Evolutionary conservation across 495 filamentous ascomycete species (phyloP).

Genomic region (Jackrogersella minutella): DNA sequence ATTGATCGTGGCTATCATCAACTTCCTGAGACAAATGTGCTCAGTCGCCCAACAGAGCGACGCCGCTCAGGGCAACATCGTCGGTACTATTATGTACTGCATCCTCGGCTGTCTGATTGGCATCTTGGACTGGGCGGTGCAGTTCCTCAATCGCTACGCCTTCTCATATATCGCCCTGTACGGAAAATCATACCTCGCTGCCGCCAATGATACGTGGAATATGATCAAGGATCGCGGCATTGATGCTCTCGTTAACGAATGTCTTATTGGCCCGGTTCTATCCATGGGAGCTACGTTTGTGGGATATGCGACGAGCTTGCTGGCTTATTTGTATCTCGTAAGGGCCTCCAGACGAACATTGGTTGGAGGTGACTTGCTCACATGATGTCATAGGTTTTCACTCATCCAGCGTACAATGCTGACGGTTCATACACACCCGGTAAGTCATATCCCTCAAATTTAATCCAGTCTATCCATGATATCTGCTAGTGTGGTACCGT

Average conservation of each 20-base stretch:
- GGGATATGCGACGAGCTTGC: slow-evolving; percentile 78
- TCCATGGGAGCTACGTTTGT: slow-evolving; percentile 86
- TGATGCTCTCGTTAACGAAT: slow-evolving; percentile 89
- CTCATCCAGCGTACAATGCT: slow-evolving; percentile 77
- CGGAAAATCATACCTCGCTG: slow-evolving; percentile 82
- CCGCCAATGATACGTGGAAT: slow-evolving; percentile 87
- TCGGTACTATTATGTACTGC: slow-evolving; percentile 73
- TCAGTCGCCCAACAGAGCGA: slow-evolving; percentile 74
- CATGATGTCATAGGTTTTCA: slow-evolving; percentile 50
- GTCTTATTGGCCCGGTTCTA: slow-evolving; percentile 88
- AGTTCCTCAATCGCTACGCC: slow-evolving; percentile 82
- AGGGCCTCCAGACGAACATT: slow-evolving; percentile 44
- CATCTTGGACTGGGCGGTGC: slow-evolving; percentile 83
- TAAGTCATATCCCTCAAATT: slow-evolving; percentile 8
- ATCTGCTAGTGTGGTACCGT: neutral
- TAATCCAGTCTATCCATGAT: neutral
- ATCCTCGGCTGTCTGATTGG: slow-evolving; percentile 77
- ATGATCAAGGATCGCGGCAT: slow-evolving; percentile 94
- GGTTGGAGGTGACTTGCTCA: slow-evolving; percentile 6
- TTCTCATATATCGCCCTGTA: slow-evolving; percentile 94
- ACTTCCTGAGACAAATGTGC: slow-evolving; percentile 78
- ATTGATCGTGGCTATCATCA: slow-evolving; percentile 85
- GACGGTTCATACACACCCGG: slow-evolving; percentile 62
- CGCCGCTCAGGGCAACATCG: slow-evolving; percentile 70
- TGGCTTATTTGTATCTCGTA: slow-evolving; percentile 85